Conservation (phyloP, 352 stramenopile genomes). For the Plasmopara muralis region DNA sequence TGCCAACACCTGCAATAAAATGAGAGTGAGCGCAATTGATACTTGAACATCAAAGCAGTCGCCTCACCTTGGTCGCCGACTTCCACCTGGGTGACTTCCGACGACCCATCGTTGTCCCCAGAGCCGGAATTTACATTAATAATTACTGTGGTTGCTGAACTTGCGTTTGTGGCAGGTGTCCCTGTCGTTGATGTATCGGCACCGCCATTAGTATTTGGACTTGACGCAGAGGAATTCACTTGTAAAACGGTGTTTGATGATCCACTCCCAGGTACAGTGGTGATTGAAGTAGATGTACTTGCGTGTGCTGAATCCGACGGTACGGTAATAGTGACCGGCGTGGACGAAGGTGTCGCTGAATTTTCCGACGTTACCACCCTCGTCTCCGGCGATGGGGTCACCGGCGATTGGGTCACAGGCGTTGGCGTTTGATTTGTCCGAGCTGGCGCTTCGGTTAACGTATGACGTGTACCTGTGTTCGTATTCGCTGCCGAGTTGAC, state of each 20-base stretch:
- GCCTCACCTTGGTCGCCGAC: constrained; percentile 11
- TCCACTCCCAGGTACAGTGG: neutral
- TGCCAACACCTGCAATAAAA: constrained; percentile 13
- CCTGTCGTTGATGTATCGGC: constrained; percentile 7
- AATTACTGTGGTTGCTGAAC: constrained; percentile 19
- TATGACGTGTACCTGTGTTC: too few relatives aligned
- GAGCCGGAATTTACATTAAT: constrained; percentile 11
- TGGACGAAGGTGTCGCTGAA: neutral
- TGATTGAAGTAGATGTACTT: constrained; percentile 2
- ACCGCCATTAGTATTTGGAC: constrained; percentile 5
- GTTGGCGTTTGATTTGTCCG: neutral
- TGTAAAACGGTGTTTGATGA: constrained; percentile 7
- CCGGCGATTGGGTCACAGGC: too few relatives aligned
- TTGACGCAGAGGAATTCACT: constrained; percentile 6
- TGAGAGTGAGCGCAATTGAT: neutral
- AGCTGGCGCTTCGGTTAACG: too few relatives aligned
- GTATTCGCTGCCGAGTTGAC: neutral
- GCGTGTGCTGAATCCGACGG: neutral
- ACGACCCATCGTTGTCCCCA: constrained; percentile 12
- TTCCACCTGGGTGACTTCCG: constrained; percentile 4
- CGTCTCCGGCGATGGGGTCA: neutral
- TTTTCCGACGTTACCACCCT: neutral
- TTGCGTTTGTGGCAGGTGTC: constrained; percentile 15
- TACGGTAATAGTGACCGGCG: neutral
- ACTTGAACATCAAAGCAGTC: neutral